These are phyloP conservation scores for Cyberlindnera saturnus DNA, from an alignment of 805 yeast species.

Conservation along the genomic window DNA sequence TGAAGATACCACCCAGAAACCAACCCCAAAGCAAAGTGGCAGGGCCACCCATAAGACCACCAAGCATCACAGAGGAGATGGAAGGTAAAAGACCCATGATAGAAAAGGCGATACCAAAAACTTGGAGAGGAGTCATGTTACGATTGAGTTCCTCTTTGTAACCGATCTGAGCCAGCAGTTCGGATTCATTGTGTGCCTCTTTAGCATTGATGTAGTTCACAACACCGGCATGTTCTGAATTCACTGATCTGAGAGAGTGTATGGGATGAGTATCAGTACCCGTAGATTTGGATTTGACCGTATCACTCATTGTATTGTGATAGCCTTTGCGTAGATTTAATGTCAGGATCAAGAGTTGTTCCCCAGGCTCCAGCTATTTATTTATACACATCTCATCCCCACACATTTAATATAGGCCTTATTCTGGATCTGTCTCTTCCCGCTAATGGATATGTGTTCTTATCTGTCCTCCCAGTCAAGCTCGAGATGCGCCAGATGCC, in stretches of 20 bases:
- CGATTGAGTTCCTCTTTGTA: slow-evolving; percentile 60
- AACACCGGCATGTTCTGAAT: slow-evolving; percentile 7
- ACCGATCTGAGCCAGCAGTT: slow-evolving; percentile 37
- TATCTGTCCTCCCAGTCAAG: too few relatives aligned
- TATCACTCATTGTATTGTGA: neutral
- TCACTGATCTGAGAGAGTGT: slow-evolving; percentile 5
- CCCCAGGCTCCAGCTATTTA: too few relatives aligned
- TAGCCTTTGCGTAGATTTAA: too few relatives aligned
- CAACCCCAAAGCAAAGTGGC: slow-evolving; percentile 60
- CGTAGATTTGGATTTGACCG: neutral
- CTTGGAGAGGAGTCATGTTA: slow-evolving; percentile 50
- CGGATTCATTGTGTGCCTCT: slow-evolving; percentile 8
- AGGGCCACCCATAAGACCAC: slow-evolving; percentile 51
- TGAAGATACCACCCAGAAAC: slow-evolving; percentile 49
- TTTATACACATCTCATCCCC: neutral
- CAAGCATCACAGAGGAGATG: slow-evolving; percentile 46
- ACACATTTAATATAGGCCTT: neutral
- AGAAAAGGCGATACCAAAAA: slow-evolving; percentile 60
- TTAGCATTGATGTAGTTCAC: slow-evolving; percentile 19
- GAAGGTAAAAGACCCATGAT: slow-evolving; percentile 62
- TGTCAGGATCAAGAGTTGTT: too few relatives aligned
- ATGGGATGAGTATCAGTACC: neutral
- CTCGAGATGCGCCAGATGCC: too few relatives aligned
- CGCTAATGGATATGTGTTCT: too few relatives aligned
- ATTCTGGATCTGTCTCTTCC: too few relatives aligned